Evolutionary conservation across 2,329 filamentous ascomycete species (phyloP), one percentile per base, ranked within the genome.

Genomic region (Fusarium sp.): DNA sequence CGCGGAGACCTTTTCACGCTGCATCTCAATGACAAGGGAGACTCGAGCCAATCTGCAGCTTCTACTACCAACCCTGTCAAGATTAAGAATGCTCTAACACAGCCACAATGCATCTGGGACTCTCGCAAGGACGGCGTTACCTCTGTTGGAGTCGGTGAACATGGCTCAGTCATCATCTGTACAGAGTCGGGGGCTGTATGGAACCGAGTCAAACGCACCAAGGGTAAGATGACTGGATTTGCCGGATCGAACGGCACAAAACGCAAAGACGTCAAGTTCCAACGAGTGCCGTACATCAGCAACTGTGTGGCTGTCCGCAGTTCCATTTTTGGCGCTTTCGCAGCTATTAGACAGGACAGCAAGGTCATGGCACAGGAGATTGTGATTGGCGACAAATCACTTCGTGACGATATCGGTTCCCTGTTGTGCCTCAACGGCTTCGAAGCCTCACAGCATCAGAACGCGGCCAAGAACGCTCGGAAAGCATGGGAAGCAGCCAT

Each of bases 51-150:
- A 43, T 76, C 81, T 2, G 85, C 84, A 11, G 87, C 89, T 4
- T 98, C 94, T 0, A 98, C 95, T 0, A 98, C 95, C 0, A 98
- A 98, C 76, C 94, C 95, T 0, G 88, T 91, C 53, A 97, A 97
- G 78, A 97, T 97, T 63, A 92, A 92, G 70, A 92, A 91, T 66
- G 92, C 94, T 4, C 83, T 98, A 5, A 94, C 93, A 1, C 81
- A 85, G 40, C 93, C 95, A 1, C 89, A 93, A 66, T 90, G 93
- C 61, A 90, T 98, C 27, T 99, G 96, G 96, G 93, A 91, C 30
- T 90, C 94, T 4, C 91, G 91, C 72, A 98, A 97, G 77, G 91
- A 93, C 62, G 94, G 94, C 5, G 94, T 93, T 30, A 88, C 88
- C 55, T 97, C 97, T 63, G 93, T 97, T 3, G 92, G 90, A 66